These are phyloP conservation scores for Excoecaria cochinchinensis DNA, from an alignment of 345 rosid species.

Conservation along the genomic window DNA sequence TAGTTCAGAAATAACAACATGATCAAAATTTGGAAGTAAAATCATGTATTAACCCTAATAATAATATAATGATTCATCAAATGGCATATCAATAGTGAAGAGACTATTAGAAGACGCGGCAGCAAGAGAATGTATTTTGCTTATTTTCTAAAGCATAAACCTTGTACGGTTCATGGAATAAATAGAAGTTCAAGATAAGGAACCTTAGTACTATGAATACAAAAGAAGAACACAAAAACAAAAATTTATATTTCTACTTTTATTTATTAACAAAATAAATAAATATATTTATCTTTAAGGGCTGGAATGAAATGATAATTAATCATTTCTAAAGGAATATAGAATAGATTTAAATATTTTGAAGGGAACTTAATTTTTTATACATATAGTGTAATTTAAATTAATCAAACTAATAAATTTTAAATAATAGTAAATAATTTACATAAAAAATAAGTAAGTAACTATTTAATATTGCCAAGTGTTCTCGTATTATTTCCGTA, in stretches of 20 bases:
- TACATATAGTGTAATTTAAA: too few species aligned
- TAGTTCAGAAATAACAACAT: too few species aligned
- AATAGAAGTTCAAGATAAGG: conserved; percentile 6
- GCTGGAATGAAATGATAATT: too few species aligned
- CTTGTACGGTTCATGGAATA: conserved; percentile 11
- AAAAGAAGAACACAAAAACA: background rate
- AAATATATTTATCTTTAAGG: background rate
- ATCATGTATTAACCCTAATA: background rate
- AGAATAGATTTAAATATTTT: too few species aligned
- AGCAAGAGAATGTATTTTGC: background rate
- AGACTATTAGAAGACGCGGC: conserved; percentile 5
- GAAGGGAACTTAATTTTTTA: too few species aligned
- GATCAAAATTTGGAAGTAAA: background rate
- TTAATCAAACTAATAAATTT: too few species aligned
- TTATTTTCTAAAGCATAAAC: background rate
- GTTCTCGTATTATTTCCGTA: background rate
- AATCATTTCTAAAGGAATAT: too few species aligned
- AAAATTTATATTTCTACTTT: background rate
- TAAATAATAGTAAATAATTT: too few species aligned
- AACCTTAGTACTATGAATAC: conserved; percentile 3
- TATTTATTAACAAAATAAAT: background rate
- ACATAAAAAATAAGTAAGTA: background rate
- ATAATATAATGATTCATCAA: background rate
- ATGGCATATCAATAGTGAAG: background rate
- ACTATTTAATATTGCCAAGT: conserved; percentile 7